Base-by-base conservation (phyloP, 805 yeast genomes). In the Metschnikowia hibisci region DNA sequence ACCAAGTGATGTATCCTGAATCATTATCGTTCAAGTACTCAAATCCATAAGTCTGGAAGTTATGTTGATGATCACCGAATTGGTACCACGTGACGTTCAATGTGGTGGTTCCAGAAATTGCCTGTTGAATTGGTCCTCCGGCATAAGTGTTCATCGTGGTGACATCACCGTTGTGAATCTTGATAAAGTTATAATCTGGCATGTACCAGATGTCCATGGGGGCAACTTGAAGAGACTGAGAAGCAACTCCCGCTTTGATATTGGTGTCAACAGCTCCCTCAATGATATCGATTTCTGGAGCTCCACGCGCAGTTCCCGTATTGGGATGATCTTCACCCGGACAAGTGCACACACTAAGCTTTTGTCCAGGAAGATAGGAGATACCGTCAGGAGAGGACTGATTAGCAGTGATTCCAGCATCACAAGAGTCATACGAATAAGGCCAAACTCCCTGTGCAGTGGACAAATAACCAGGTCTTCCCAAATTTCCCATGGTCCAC, bases 201-300 rank as follows among this genome's bases (percentile, higher is more conserved):
- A 61, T 52, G 55, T 65, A 67, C 73, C 74, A 68, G 20, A 67
- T 58, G 44, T 71, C 75, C 51, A 67, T 64, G 9, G 75, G 73
- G 4, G 74, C 73, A n/a, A 67, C 60, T 45, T 71, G 73, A 37
- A 61, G 51, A 1, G 76, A 67, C 49, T 70, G 75, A 11, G 71
- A 54, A 6, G 58, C 60, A 13, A 55, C 56, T 3, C 60, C 60
- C 6, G 48, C 47, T 26, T 34, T 50, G 32, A 50, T 32, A 5
- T 33, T 37, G 36, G 56, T 43, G 43, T 47, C 49, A 11, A 51
- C 45, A 23, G 50, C 60, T 6, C 55, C 62, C 32, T 58, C 62
- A 18, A 58, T 39, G 30, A 51, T 52, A 51, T 58, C 62, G 31
- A 58, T 56, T 45, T 58, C 62, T 6, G 71, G 71, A 0, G 71